Base-by-base conservation (phyloP, 495 filamentous ascomycete genomes). In the Aspergillus carlsbadensis region DNA sequence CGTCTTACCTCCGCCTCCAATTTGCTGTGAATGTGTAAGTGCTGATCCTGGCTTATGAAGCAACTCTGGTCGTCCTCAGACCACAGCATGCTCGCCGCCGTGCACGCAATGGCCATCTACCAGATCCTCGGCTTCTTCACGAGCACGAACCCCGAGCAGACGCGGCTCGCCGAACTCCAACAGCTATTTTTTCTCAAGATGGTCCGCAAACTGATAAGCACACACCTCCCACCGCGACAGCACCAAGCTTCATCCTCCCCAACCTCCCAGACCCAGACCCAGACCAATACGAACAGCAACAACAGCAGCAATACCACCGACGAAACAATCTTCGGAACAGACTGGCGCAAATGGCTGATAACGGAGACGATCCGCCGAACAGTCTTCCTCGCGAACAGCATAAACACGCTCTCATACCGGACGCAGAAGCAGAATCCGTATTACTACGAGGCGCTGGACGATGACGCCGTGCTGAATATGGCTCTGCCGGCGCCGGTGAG, bases 131-230 rank as follows among this genome's bases (percentile, higher is more conserved):
- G 48, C 0, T 51, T 51, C 35, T 51, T 51, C 33, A 40, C 15
- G 18, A 24, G 48, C 35, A 51, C 34, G 11, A 51, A 40, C 13
- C 5, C 48, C 10, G 48, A 51, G 35, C 48, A 51, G 22, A 51
- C 34, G 7, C 48, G 48, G 10, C n/a, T 51, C 14, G 35, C 48
- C 4, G 48, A 51, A 34, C 14, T 51, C 11, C 48, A 51, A 20
- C 48, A 51, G 4, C 35, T 39, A 6, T 51, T 51, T 20, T 51
- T 51, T 17, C 48, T 51, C 34, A 51, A 51, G 48, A 51, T 51
- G 48, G 48, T 51, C 2, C 48, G 48, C 10, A 51, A 51, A 15
- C 48, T 51, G 4, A 49, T 49, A 5, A 36, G 29, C 1, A 36
- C 46, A 13, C 46, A 49, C 15, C 46, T 49, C 1, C 45, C 31